Conservation (phyloP, 352 stramenopile genomes). For the Globisporangium perplexum region DNA sequence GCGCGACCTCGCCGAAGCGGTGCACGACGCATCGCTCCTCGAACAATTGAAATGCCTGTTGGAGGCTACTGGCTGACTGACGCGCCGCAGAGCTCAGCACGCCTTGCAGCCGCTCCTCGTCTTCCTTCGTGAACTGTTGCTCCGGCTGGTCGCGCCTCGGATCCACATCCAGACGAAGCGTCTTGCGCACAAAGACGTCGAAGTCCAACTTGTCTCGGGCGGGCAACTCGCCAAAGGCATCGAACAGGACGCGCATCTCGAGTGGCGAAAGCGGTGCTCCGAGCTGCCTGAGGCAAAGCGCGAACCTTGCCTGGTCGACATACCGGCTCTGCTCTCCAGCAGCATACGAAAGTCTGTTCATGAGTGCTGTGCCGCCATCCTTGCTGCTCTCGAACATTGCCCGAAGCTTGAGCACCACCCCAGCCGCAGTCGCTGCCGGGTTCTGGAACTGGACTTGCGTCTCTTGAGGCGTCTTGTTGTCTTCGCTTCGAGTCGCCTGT, state of each 20-base stretch:
- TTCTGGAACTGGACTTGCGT: constrained; percentile 20
- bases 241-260: constrained; percentile 23
- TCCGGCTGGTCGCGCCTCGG: background rate
- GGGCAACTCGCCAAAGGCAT: constrained; percentile 13
- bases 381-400: constrained; percentile 12
- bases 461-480: constrained; percentile 7
- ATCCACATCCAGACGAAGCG: constrained; percentile 8
- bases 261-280: constrained; percentile 17
- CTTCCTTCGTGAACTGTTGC: constrained; percentile 16
- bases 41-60: constrained; percentile 25
- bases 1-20: constrained; percentile 25
- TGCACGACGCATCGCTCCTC: constrained; percentile 53
- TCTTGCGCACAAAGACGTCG: constrained; percentile 15
- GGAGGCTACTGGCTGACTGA: constrained; percentile 26
- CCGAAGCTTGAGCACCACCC: constrained; percentile 14
- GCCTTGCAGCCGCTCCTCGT: constrained; percentile 23
- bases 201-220: constrained; percentile 22
- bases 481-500: background rate
- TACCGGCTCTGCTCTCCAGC: constrained; percentile 5
- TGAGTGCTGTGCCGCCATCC: constrained; percentile 7
- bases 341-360: constrained; percentile 13
- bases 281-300: constrained; percentile 23
- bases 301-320: constrained; percentile 22
- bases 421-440: constrained; percentile 1
- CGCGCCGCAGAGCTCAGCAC: constrained; percentile 24